Evolutionary conservation across 768 basidiomycete species (phyloP).

Genomic region (Podaxis sp.): DNA sequence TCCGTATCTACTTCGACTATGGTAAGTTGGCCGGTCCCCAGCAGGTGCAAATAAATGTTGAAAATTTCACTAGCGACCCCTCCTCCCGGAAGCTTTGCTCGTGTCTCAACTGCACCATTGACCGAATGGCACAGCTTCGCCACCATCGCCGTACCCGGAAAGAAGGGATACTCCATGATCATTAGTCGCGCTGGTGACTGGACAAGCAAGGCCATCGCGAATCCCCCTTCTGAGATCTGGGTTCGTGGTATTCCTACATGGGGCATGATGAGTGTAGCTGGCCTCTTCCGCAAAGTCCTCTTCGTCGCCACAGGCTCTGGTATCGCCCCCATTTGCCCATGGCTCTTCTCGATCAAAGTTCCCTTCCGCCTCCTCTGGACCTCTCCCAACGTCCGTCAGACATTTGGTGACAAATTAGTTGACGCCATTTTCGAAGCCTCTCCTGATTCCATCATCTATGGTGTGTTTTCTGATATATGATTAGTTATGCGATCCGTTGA

Average conservation of each 20-base stretch:
- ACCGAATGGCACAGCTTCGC: constrained; percentile 54
- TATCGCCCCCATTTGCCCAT: constrained; percentile 46
- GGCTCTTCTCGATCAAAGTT: constrained; percentile 34
- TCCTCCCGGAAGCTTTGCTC: constrained; percentile 16
- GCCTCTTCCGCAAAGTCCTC: constrained; percentile 50
- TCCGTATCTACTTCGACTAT: constrained; percentile 56
- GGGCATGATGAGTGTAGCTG: constrained; percentile 48
- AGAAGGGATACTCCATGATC: constrained; percentile 48
- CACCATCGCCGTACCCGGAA: constrained; percentile 36
- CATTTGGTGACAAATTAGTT: constrained; percentile 40
- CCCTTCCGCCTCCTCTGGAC: constrained; percentile 42
- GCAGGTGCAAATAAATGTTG: constrained; percentile 14
- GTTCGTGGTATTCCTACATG: constrained; percentile 51
- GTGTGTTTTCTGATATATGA: constrained; percentile 8
- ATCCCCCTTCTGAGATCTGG: constrained; percentile 54
- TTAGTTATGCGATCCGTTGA: neutral
- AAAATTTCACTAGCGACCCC: constrained; percentile 15
- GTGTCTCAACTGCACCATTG: constrained; percentile 37
- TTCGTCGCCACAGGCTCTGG: constrained; percentile 56
- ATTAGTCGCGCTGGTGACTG: constrained; percentile 59
- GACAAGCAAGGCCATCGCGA: constrained; percentile 46
- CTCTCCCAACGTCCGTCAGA: constrained; percentile 37
- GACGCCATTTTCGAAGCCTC: constrained; percentile 38
- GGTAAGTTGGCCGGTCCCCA: constrained; percentile 34
- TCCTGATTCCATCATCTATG: constrained; percentile 38